Conservation (phyloP, 2,329 filamentous ascomycete genomes). For the Chrysoporthe austroafricana region DNA sequence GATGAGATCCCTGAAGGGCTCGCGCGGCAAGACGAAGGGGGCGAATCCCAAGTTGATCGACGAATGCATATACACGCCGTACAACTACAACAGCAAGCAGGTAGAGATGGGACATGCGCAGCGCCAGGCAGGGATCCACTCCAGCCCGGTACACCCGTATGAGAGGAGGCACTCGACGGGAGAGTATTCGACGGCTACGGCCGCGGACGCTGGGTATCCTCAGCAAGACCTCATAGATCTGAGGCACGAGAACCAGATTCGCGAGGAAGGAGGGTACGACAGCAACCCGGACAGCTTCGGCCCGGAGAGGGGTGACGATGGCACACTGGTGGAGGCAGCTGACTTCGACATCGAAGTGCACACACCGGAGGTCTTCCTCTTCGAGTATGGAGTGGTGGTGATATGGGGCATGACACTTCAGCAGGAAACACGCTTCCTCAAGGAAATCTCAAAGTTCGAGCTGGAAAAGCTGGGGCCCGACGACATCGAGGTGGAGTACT, state of each 20-base stretch:
- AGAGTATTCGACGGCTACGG: conserved; percentile 40
- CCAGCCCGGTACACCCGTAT: conserved; percentile 48
- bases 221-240: conserved; percentile 68
- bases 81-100: conserved; percentile 69
- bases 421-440: conserved; percentile 88
- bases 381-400: conserved; percentile 96
- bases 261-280: conserved; percentile 34
- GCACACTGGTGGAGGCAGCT: conserved; percentile 46
- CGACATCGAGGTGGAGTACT: conserved; percentile 93
- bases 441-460: conserved; percentile 94
- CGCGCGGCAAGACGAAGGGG: conserved; percentile 71
- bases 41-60: conserved; percentile 91
- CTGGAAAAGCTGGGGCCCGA: conserved; percentile 85
- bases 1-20: conserved; percentile 86
- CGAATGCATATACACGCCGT: conserved; percentile 96
- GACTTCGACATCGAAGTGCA: conserved; percentile 89
- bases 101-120: conserved; percentile 32
- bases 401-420: conserved; percentile 97
- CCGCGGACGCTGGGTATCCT: conserved; percentile 48
- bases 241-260: conserved; percentile 44
- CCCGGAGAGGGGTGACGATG: conserved; percentile 36
- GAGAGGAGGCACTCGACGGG: conserved; percentile 79
- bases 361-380: conserved; percentile 92
- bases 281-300: conserved; percentile 39
- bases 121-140: conserved; percentile 38